phyloP scores from a whole-genome alignment of 352 stramenopile species.

The Pythium coloratum region DNA sequence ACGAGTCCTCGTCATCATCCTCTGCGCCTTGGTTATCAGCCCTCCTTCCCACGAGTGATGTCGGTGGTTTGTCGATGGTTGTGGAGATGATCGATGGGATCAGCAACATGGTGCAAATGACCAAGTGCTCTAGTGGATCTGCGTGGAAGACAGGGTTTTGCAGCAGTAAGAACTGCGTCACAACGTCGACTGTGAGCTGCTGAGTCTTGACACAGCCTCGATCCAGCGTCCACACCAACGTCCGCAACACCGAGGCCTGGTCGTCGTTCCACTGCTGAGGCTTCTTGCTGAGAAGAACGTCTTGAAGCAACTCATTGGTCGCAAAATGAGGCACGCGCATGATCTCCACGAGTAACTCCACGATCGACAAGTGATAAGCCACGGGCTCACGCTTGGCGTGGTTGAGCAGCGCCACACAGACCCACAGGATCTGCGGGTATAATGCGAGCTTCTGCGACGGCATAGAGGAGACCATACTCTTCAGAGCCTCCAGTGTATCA shows the following conservation, averaged over 20 bases:
- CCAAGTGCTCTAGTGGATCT: conserved; percentile 35
- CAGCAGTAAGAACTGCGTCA: conserved; percentile 31
- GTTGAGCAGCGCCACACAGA: conserved; percentile 66
- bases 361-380: conserved; percentile 24
- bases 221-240: conserved; percentile 40
- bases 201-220: not conserved
- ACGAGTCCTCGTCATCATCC: not conserved
- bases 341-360: conserved; percentile 49
- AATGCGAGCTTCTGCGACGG: conserved; percentile 50
- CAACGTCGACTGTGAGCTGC: conserved; percentile 23
- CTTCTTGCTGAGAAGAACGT: conserved; percentile 51
- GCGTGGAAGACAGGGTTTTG: conserved; percentile 38
- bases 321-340: conserved; percentile 49
- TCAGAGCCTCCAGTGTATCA: conserved; percentile 48
- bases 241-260: conserved; percentile 48
- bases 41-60: not conserved
- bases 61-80: not conserved
- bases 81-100: conserved; percentile 31
- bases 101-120: conserved; percentile 45
- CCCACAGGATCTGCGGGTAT: conserved; percentile 81
- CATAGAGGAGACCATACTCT: conserved; percentile 47
- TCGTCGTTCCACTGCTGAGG: conserved; percentile 42
- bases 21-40: not conserved
- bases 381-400: conserved; percentile 32
- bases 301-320: conserved; percentile 38